A percentile compares a stretch with the other conserved stretches of the same genome.
Evolutionary conservation across 768 basidiomycete genomes (phyloP).

Genomic region (Pluteus cervinus): DNA sequence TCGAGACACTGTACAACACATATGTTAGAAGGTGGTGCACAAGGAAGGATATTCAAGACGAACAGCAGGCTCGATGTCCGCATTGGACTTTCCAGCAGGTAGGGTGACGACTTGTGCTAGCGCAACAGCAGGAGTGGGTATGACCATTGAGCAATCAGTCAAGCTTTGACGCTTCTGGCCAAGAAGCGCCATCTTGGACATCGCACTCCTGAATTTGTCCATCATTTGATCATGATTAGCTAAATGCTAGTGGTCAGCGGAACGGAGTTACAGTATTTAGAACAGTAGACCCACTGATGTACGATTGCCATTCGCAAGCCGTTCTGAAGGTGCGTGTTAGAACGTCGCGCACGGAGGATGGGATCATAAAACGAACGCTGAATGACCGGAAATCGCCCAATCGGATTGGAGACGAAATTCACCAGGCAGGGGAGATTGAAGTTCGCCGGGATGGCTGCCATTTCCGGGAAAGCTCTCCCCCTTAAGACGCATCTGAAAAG

Average conservation of each 20-base stretch:
- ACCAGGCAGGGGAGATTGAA: constrained; percentile 20
- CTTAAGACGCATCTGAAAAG: constrained; percentile 21
- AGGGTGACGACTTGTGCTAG: constrained; percentile 14
- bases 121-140: constrained; percentile 10
- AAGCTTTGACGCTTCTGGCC: constrained; percentile 18
- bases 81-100: constrained; percentile 22
- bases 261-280: not conserved
- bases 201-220: constrained; percentile 20
- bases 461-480: constrained; percentile 21
- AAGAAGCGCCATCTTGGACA: constrained; percentile 24
- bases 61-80: constrained; percentile 21
- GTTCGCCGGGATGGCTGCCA: constrained; percentile 15
- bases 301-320: constrained; percentile 35
- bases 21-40: no score
- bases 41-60: no score
- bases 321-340: constrained; percentile 14
- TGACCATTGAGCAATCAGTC: constrained; percentile 23
- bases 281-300: constrained; percentile 16
- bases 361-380: constrained; percentile 7
- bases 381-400: constrained; percentile 16
- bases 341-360: not conserved
- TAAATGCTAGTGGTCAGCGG: constrained; percentile 1
- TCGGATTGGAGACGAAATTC: constrained; percentile 27
- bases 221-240: constrained; percentile 18
- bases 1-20: no score